Percentiles rank a stretch among this genome's conserved stretches.
phyloP scores from a whole-genome alignment of 805 yeast genomes.

The Cyberlindnera maritima region DNA sequence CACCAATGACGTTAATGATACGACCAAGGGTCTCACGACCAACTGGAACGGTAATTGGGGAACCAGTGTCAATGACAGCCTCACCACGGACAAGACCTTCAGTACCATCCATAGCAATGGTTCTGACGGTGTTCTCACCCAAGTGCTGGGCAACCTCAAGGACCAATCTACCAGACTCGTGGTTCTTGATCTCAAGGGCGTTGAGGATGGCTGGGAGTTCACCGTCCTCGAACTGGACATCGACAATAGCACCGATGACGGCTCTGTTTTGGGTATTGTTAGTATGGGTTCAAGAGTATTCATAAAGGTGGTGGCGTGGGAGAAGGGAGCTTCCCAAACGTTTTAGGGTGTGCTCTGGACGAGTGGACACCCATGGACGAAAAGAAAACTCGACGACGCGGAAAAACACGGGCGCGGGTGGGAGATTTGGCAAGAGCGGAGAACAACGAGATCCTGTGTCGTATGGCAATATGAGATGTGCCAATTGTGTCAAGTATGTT shows the following conservation, averaged over 20 bases:
- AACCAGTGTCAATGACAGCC: constrained; percentile 88
- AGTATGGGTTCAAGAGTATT: constrained; percentile 10
- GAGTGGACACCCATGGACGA: no score
- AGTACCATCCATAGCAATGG: constrained; percentile 99
- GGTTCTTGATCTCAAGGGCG: constrained; percentile 86
- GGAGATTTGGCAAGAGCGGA: not conserved
- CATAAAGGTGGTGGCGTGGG: no score
- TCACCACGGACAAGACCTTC: constrained; percentile 99
- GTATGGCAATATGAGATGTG: no score
- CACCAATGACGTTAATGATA: constrained; percentile 97
- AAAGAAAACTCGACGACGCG: constrained; percentile 3
- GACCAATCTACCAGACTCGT: constrained; percentile 75
- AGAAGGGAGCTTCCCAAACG: no score
- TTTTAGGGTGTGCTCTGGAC: no score
- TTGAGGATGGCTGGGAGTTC: constrained; percentile 95
- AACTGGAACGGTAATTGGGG: constrained; percentile 98
- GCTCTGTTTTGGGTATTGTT: constrained; percentile 52
- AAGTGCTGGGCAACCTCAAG: constrained; percentile 99
- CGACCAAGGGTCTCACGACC: constrained; percentile 99
- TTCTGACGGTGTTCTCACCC: constrained; percentile 99
- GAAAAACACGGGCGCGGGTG: not conserved
- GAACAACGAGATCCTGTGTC: not conserved
- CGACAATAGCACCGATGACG: constrained; percentile 99
- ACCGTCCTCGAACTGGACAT: constrained; percentile 97
- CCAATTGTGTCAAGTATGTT: no score